Conservation (phyloP, 1,139 yeast genomes). For the Yamadazyma siamensis region DNA sequence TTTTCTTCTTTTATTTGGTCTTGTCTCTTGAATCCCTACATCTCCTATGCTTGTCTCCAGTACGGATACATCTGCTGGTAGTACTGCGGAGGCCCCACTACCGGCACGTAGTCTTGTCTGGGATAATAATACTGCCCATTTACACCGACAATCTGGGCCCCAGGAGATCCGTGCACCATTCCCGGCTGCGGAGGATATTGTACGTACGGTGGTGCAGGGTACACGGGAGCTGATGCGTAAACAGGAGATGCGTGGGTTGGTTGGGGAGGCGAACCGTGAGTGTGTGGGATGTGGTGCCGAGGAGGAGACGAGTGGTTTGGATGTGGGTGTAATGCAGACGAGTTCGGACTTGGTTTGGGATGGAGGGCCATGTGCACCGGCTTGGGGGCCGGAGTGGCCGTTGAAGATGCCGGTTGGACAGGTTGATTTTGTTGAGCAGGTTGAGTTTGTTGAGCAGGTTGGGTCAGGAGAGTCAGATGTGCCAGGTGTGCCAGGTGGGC, state of each 20-base stretch:
- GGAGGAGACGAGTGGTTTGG: conserved; percentile 2
- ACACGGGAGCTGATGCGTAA: conserved; percentile 1
- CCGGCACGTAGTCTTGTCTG: conserved; percentile 2
- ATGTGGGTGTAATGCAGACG: too few relatives aligned
- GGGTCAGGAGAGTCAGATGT: background rate
- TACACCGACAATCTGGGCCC: too few relatives aligned
- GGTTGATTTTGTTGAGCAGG: conserved; percentile 2
- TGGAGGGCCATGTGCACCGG: background rate
- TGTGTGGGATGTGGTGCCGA: background rate
- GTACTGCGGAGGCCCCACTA: conserved; percentile 6
- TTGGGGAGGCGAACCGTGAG: background rate
- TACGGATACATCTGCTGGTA: conserved; percentile 5
- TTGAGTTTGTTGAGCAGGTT: background rate
- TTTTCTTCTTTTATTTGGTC: too few relatives aligned
- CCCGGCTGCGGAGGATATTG: conserved; percentile 1
- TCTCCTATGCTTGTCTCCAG: too few relatives aligned
- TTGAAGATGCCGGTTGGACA: conserved; percentile 1
- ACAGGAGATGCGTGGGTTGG: conserved; percentile 3
- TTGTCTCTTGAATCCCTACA: too few relatives aligned
- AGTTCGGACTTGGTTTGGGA: background rate
- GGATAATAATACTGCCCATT: background rate
- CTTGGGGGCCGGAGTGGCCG: conserved; percentile 1
- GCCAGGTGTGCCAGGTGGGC: background rate
- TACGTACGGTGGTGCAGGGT: background rate
- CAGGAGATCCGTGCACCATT: conserved; percentile 2